Evolutionary conservation across 2,329 filamentous ascomycete species (phyloP), one percentile per base, ranked within the genome.

Genomic region (Cladosporium halotolerans): DNA sequence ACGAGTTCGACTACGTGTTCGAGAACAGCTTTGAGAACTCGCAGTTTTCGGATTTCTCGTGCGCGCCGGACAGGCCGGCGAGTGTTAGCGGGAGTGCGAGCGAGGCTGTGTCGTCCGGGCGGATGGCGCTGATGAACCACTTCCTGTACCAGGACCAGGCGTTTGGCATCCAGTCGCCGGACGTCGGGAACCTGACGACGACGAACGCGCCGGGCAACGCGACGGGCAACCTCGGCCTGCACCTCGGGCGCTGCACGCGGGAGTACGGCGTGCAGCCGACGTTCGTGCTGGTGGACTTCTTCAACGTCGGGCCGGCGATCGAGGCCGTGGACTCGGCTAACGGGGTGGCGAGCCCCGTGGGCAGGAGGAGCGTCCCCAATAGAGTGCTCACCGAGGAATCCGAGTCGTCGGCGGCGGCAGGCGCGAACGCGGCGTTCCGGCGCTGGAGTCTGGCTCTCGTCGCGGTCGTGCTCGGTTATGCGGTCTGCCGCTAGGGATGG

Each of bases 241-340:
- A 76, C 53, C 68, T 68, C 3, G 61, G 61, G 10, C 53, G 68
- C 38, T 78, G 75, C 57, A 62, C 64, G 38, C 64, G 62, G 7
- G 45, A 66, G 23, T 73, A 75, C 61, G 63, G 63, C 3, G 68
- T 68, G 34, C 60, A 62, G 36, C 73, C 75, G 14, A 74, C 72
- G 53, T 68, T 72, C 18, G 63, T 76, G 23, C 63, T 77, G 39
- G 64, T 74, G 16, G 74, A 77, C 60, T 76, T 72, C 62, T 69
- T 73, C 56, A 73, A 75, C 18, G 48, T 51, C 32, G 48, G 48
- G 7, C 48, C 48, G 0, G 80, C 85, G 33, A 80, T 93, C 53
- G 74, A 77, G 9, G 83, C 84, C 0, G 84, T 86, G 1, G 88
- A 93, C 69, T 69, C 62, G 42, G 68, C 89, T 62, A 92, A 92